A percentile compares a stretch with the other conserved stretches of the same genome.
Conservation (phyloP, 148 eudicot genomes). For the Drosera capensis region DNA sequence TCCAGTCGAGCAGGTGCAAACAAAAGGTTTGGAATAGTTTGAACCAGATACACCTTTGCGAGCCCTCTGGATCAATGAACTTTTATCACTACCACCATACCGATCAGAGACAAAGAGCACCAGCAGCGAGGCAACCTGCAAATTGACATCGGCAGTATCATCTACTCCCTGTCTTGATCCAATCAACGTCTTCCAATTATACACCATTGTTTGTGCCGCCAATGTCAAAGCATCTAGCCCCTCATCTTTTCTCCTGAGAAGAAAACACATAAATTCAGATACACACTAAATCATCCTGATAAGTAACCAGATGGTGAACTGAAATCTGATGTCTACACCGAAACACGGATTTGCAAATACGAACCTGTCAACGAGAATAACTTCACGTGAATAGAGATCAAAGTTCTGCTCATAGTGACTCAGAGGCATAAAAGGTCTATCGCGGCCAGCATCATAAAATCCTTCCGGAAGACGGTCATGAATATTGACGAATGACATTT, state of each 20-base stretch:
- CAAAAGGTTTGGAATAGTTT: conserved; percentile 72
- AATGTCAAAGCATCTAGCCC: conserved; percentile 55
- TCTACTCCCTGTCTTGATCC: conserved; percentile 24
- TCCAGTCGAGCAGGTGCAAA: conserved; percentile 81
- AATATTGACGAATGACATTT: conserved; percentile 56
- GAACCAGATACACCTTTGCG: conserved; percentile 78
- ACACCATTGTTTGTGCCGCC: conserved; percentile 54
- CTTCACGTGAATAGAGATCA: conserved; percentile 70
- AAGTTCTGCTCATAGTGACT: conserved; percentile 42
- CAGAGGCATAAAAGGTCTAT: conserved; percentile 81
- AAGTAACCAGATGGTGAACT: not conserved
- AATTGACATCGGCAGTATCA: conserved; percentile 24
- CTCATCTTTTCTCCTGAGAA: conserved; percentile 60
- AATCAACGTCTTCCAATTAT: conserved; percentile 41
- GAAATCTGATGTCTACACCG: not conserved
- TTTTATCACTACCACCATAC: conserved; percentile 91
- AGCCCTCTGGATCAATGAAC: conserved; percentile 35
- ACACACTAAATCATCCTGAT: not conserved
- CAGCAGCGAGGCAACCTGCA: conserved; percentile 83
- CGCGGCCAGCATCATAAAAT: conserved; percentile 97
- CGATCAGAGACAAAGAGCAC: conserved; percentile 94
- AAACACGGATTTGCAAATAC: not conserved
- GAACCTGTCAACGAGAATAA: conserved; percentile 78
- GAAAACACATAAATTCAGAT: not conserved
- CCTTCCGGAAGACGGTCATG: conserved; percentile 80